Evolutionary conservation across 495 filamentous ascomycete species (phyloP).

Genomic region (Penicillium alfredii): DNA sequence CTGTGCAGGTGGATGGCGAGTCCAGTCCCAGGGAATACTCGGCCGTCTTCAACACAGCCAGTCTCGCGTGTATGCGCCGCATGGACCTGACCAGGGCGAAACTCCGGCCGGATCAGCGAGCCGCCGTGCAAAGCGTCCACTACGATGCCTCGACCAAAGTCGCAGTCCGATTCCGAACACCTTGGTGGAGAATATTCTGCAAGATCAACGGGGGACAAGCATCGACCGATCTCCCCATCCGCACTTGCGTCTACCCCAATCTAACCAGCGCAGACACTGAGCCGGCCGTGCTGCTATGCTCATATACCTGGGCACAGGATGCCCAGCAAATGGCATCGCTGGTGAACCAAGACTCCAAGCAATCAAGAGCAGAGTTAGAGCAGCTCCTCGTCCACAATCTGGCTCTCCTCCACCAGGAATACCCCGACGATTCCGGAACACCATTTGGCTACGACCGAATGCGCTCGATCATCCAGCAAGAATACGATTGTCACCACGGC

Average conservation of each 20-base stretch:
- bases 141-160: constrained; percentile 23
- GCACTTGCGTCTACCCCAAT: constrained; percentile 43
- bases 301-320: constrained; percentile 42
- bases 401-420: background rate
- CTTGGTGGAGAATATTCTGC: constrained; percentile 19
- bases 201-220: constrained; percentile 28
- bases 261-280: too few species aligned
- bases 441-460: background rate
- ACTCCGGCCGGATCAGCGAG: constrained; percentile 10
- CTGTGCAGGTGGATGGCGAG: background rate
- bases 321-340: constrained; percentile 27
- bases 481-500: background rate
- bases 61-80: constrained; percentile 14
- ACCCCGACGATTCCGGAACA: too few species aligned
- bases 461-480: background rate
- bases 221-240: constrained; percentile 31
- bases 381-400: constrained; percentile 24
- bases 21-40: constrained; percentile 5
- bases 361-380: constrained; percentile 19
- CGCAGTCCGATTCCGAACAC: constrained; percentile 15
- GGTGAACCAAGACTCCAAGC: too few species aligned
- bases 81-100: constrained; percentile 13
- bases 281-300: constrained; percentile 30
- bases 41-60: constrained; percentile 18
- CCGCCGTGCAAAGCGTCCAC: constrained; percentile 18